These are phyloP conservation scores for Citeromyces hawaiiensis DNA, from an alignment of 1,139 yeast species.

Conservation along the genomic window DNA sequence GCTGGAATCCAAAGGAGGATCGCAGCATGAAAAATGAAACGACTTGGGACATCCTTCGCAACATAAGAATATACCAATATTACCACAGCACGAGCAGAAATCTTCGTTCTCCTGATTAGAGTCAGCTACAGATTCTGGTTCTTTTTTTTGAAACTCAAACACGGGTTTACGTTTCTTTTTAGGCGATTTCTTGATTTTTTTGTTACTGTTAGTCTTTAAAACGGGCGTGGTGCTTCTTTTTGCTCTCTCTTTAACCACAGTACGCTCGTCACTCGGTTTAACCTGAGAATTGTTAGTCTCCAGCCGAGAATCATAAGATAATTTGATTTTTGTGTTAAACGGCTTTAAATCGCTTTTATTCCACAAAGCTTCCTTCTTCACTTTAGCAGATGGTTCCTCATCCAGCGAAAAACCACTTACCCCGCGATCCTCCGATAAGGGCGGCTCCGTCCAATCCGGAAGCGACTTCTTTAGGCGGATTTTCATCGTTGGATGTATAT, in stretches of 20 bases:
- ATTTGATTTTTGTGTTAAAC: not conserved
- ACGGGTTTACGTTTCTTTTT: constrained; percentile 1
- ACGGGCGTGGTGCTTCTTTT: not conserved
- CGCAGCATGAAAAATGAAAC: constrained; percentile 82
- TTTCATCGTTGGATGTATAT: constrained; percentile 11
- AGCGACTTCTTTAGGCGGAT: not conserved
- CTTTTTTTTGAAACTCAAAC: not conserved
- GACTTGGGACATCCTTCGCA: constrained; percentile 91
- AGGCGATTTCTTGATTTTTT: constrained; percentile 1
- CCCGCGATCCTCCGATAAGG: not conserved
- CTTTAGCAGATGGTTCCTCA: constrained; percentile 40
- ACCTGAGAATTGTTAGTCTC: constrained; percentile 22
- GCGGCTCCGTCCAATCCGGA: constrained; percentile 1
- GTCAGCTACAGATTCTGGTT: not conserved
- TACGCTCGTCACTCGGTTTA: constrained; percentile 21
- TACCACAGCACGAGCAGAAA: constrained; percentile 79
- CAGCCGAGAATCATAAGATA: constrained; percentile 16
- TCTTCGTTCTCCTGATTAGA: constrained; percentile 51
- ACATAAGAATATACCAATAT: constrained; percentile 78
- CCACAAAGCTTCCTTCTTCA: constrained; percentile 39
- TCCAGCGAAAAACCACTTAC: constrained; percentile 56
- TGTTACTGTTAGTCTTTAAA: not conserved
- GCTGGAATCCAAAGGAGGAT: constrained; percentile 73
- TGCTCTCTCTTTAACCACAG: constrained; percentile 3
- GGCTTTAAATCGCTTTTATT: constrained; percentile 12